These are phyloP conservation scores for Brettanomyces sp. DNA, from an alignment of 805 yeast genomes.

Conservation along the genomic window DNA sequence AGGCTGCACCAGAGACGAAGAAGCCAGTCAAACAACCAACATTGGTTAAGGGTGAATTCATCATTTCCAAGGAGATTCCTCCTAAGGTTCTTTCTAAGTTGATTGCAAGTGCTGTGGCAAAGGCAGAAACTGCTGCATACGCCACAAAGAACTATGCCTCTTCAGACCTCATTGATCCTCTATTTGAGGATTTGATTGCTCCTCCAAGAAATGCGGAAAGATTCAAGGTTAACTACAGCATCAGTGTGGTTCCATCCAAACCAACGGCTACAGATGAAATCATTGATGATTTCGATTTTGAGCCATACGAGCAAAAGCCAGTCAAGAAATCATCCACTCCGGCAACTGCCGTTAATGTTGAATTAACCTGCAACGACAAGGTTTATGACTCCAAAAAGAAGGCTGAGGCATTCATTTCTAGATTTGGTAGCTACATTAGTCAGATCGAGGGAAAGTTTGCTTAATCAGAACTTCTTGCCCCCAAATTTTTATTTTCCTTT, in stretches of 20 bases:
- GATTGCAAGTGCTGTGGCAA: conserved; percentile 33
- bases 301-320: conserved; percentile 11
- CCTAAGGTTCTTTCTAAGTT: conserved; percentile 23
- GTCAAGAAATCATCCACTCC: conserved; percentile 7
- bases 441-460: conserved; percentile 12
- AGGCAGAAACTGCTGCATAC: conserved; percentile 38
- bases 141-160: conserved; percentile 23
- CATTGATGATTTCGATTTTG: conserved; percentile 18
- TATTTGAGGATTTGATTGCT: conserved; percentile 50
- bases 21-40: conserved; percentile 28
- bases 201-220: conserved; percentile 34
- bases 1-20: conserved; percentile 1
- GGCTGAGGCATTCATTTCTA: conserved; percentile 27
- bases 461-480: background rate
- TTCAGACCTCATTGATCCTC: conserved; percentile 46
- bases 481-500: background rate
- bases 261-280: conserved; percentile 7
- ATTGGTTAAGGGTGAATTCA: conserved; percentile 23
- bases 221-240: conserved; percentile 27
- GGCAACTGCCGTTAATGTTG: conserved; percentile 26
- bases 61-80: conserved; percentile 21
- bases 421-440: conserved; percentile 15
- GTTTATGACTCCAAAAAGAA: conserved; percentile 37
- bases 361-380: conserved; percentile 28
- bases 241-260: conserved; percentile 16